Evolutionary conservation across 2,329 filamentous ascomycete genomes (phyloP).

Genomic region (Sporothrix sp.): DNA sequence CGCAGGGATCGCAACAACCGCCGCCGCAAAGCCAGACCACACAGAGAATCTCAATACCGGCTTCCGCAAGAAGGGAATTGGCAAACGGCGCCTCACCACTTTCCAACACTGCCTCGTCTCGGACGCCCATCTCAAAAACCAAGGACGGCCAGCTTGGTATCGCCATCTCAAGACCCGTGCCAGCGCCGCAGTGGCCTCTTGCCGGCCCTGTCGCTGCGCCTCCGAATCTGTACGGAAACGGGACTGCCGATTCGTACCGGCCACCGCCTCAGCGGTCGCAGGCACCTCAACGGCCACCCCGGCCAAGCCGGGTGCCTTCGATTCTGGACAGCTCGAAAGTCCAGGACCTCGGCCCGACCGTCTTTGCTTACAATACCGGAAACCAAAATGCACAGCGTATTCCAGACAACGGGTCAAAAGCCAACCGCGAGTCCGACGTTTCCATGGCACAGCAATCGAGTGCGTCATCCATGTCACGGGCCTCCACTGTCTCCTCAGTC

Average conservation of each 20-base stretch:
- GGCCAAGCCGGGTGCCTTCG: constrained; percentile 50
- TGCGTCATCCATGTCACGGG: constrained; percentile 38
- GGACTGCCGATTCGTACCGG: constrained; percentile 33
- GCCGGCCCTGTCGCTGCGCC: constrained; percentile 27
- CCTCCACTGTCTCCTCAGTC: constrained; percentile 43
- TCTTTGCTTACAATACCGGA: constrained; percentile 26
- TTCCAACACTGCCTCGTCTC: neutral
- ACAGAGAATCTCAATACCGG: constrained; percentile 19
- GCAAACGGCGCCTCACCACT: constrained; percentile 14
- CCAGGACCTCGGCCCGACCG: constrained; percentile 46
- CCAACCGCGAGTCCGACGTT: constrained; percentile 29
- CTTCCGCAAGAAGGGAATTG: constrained; percentile 22
- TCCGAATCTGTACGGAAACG: constrained; percentile 23
- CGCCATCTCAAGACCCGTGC: constrained; percentile 42
- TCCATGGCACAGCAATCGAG: constrained; percentile 31
- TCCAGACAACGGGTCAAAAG: constrained; percentile 26
- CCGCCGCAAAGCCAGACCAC: constrained; percentile 18
- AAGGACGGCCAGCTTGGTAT: too few species aligned
- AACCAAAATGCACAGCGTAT: neutral
- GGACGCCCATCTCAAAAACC: constrained; percentile 39
- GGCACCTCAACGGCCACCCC: constrained; percentile 48
- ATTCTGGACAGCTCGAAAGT: constrained; percentile 46
- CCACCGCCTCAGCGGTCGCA: constrained; percentile 41
- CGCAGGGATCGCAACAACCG: constrained; percentile 1
- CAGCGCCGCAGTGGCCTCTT: constrained; percentile 45